Evolutionary conservation across 140 eudicot genomes (phyloP).

Genomic region (Erigeron philadelphicus): DNA sequence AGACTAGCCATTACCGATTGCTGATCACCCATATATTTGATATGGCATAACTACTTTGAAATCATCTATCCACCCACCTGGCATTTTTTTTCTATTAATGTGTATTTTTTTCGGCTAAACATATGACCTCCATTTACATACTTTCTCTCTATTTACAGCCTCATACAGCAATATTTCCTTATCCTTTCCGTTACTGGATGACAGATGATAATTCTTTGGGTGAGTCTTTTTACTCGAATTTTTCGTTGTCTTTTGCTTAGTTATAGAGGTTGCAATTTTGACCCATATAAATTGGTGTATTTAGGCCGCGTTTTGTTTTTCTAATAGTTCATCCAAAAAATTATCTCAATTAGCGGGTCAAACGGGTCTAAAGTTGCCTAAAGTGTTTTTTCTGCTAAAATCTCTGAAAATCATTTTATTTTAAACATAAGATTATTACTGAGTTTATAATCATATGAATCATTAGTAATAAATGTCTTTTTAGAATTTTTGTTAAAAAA

Average conservation of each 20-base stretch:
- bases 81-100: neutral
- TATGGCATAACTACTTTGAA: neutral
- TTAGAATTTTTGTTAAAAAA: neutral
- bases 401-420: neutral
- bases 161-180: conserved; percentile 68
- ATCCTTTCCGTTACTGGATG: conserved; percentile 42
- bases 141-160: conserved; percentile 41
- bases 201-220: conserved; percentile 56
- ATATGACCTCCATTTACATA: neutral
- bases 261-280: neutral
- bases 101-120: neutral
- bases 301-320: neutral
- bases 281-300: neutral
- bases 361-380: neutral
- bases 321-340: neutral
- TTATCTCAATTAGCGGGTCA: neutral
- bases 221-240: conserved; percentile 26
- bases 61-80: neutral
- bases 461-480: neutral
- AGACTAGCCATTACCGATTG: neutral
- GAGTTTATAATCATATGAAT: neutral
- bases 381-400: neutral
- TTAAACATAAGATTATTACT: neutral
- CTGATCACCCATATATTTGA: neutral
- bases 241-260: neutral